Conservation (phyloP, 169 alveolate genomes). For the Besnoitia besnoiti region DNA sequence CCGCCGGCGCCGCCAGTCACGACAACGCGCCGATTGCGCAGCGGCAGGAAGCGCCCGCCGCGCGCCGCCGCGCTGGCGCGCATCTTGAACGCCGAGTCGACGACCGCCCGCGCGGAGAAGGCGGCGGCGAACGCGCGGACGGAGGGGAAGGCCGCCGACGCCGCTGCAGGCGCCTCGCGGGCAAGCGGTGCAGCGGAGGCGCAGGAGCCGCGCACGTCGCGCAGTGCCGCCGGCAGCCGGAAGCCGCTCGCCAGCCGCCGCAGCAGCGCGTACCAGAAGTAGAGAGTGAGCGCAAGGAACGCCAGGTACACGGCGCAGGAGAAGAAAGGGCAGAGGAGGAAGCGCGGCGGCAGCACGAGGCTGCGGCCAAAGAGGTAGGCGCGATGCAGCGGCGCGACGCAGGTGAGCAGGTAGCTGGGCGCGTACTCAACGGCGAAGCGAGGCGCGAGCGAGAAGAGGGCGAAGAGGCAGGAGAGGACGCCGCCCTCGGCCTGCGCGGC, state of each 20-base stretch:
- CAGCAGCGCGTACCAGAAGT: background rate
- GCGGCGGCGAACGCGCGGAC: background rate
- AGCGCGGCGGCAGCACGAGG: background rate
- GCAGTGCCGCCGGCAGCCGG: constrained; percentile 21
- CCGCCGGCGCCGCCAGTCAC: constrained; percentile 80
- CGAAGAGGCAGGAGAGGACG: background rate
- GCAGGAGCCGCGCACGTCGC: background rate
- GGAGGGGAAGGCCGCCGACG: background rate
- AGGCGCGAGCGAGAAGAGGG: background rate
- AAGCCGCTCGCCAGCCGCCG: constrained; percentile 42
- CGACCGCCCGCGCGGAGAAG: constrained; percentile 18
- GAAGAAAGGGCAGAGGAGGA: background rate
- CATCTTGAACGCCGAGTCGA: background rate
- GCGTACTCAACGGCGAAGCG: background rate
- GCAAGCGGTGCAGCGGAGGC: background rate
- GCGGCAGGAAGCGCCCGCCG: background rate
- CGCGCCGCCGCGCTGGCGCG: background rate
- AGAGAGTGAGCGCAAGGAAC: background rate
- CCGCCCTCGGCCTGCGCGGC: background rate
- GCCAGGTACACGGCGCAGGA: background rate
- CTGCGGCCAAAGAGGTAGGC: background rate
- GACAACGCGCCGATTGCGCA: background rate
- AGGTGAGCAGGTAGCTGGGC: background rate
- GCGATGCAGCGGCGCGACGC: background rate
- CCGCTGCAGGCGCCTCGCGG: background rate